Evolutionary conservation across 2,329 filamentous ascomycete genomes (phyloP), one percentile per base, ranked within the genome.

Genomic region (Salinomyces thailandicus): DNA sequence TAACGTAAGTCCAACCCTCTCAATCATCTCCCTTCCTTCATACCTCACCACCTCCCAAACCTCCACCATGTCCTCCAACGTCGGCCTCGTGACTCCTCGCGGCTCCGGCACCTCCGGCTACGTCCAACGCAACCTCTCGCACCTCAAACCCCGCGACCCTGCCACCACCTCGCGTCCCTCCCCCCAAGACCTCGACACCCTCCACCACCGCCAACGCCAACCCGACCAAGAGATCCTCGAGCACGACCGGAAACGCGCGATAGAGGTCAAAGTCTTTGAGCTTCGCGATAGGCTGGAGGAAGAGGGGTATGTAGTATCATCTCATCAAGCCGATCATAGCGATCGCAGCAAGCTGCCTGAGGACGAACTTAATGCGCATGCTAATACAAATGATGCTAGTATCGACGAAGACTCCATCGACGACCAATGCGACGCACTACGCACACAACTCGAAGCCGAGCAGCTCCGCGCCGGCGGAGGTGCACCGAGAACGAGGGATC

Each of bases 101-200:
- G 91, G 91, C 49, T 93, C 84, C 58, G 91, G 91, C 32, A 98
- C 91, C 39, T 96, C 89, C 1, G 91, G 91, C 58, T 96, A 96
- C 60, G 89, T 98, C 38, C 89, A 96, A 64, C 85, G 86, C 62
- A 98, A 96, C 67, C 77, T 86, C 22, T 91, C 91, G 13, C 79
- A 89, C 57, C 77, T 95, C 51, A 78, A 74, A 57, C 86, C 84
- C 18, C 86, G 89, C 63, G 85, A 93, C 64, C 74, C 77, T 52
- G 72, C 69, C 41, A 78, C 79, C 13, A n/a, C n/a, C n/a, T n/a
- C n/a, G n/a, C n/a, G n/a, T n/a, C 87, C 86, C 0, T 94, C 93
- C 62, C 75, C 78, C 24, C 77, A 76, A 44, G 77, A 83, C 54
- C 66, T 75, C 46, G 75, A 83, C 51, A 69, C 67, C 39, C 69